Evolutionary conservation across 345 rosid species (phyloP).

Genomic region (Geranium brycei): DNA sequence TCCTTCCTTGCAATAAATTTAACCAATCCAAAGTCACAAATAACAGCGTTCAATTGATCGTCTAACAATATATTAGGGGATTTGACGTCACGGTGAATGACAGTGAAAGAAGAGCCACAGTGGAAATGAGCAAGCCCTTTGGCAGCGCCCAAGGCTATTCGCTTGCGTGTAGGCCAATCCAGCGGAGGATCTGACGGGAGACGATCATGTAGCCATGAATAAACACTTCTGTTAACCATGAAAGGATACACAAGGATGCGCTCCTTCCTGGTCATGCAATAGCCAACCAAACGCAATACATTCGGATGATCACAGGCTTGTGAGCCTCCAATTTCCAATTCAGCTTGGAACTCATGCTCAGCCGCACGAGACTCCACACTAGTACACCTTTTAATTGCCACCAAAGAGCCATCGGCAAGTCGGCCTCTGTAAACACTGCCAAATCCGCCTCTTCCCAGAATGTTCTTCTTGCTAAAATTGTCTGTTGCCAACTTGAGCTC

Average conservation of each 20-base stretch:
- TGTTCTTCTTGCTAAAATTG: not conserved
- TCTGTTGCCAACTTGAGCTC: constrained; percentile 2
- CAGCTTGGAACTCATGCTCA: not conserved
- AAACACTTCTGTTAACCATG: constrained; percentile 1
- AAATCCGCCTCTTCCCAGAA: constrained; percentile 1
- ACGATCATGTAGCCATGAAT: not conserved
- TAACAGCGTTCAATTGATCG: constrained; percentile 1
- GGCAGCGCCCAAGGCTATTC: not conserved
- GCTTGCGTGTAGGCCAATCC: constrained; percentile 3
- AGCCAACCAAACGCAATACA: constrained; percentile 1
- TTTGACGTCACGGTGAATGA: constrained; percentile 1
- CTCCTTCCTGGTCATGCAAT: not conserved
- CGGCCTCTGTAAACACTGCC: constrained; percentile 2
- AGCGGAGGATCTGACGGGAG: not conserved
- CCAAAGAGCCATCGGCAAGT: not conserved
- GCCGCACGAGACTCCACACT: not conserved
- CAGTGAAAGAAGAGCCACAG: not conserved
- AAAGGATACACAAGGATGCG: constrained; percentile 6
- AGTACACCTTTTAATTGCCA: not conserved
- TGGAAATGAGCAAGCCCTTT: constrained; percentile 2
- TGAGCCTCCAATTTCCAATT: not conserved
- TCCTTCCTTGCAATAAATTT: not conserved
- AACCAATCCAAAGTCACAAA: constrained; percentile 1
- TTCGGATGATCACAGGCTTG: not conserved
- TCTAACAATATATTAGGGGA: constrained; percentile 5